Evolutionary conservation across 2,329 filamentous ascomycete genomes (phyloP).

Genomic region (Penicillium sp.): DNA sequence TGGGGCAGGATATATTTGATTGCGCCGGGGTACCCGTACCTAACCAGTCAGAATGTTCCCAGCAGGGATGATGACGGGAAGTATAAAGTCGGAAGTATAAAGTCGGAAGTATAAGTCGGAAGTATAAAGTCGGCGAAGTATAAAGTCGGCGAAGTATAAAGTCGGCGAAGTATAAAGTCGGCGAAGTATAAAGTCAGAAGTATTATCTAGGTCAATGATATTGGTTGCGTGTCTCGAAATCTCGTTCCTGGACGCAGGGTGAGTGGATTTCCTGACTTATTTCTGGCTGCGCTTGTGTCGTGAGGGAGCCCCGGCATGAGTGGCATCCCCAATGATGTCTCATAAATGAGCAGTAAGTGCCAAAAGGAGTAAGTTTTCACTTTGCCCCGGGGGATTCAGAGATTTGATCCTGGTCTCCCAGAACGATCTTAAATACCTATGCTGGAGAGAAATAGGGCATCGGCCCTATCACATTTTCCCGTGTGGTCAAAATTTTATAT

Average conservation of each 20-base stretch:
- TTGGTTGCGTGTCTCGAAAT: not conserved
- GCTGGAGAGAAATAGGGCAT: constrained; percentile 14
- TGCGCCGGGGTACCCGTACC: not conserved
- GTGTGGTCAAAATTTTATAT: constrained; percentile 11
- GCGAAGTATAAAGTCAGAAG: not conserved
- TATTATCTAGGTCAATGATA: not conserved
- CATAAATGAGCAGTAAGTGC: not conserved
- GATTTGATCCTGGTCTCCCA: not conserved
- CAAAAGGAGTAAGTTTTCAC: not conserved
- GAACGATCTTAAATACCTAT: constrained; percentile 11
- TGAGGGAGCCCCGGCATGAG: not conserved
- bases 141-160: not conserved
- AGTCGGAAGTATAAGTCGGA: no score
- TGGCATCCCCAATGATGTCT: not conserved
- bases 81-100: no score
- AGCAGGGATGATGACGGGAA: constrained; percentile 1
- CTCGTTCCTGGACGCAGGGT: not conserved
- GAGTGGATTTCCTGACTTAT: not conserved
- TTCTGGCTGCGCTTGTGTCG: not conserved
- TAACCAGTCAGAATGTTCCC: constrained; percentile 6
- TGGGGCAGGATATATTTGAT: not conserved
- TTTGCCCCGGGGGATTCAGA: not conserved
- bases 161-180: not conserved
- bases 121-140: not conserved
- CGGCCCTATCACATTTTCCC: constrained; percentile 12